Percentiles rank a stretch among this genome's conserved stretches.
Conservation (phyloP, 768 basidiomycete genomes). For the Pleurotus pulmonarius region DNA sequence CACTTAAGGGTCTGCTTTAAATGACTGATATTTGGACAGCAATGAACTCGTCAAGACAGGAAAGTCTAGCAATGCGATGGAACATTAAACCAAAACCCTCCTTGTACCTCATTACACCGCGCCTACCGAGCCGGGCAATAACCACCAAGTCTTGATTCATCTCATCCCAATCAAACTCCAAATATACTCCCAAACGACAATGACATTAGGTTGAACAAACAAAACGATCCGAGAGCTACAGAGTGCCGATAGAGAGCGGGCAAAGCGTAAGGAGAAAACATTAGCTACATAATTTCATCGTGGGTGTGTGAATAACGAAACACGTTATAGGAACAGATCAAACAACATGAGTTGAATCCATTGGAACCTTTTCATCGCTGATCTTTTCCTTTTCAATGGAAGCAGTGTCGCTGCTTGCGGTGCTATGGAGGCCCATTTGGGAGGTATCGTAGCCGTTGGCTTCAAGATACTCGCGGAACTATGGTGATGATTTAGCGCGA, state of each 20-base stretch:
- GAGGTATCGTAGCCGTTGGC: conserved; percentile 76
- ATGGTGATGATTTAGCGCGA: background rate
- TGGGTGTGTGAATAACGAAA: background rate
- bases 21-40: conserved; percentile 25
- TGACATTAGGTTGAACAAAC: background rate
- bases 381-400: background rate
- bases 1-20: background rate
- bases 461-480: conserved; percentile 84
- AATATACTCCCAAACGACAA: background rate
- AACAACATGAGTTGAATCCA: background rate
- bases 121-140: background rate
- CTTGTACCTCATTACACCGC: too few species aligned
- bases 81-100: conserved; percentile 34
- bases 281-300: conserved; percentile 4
- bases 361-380: background rate
- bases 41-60: conserved; percentile 64
- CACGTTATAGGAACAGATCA: background rate
- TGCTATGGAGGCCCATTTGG: conserved; percentile 54
- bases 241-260: background rate
- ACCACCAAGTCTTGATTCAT: background rate
- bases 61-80: conserved; percentile 43
- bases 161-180: background rate
- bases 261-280: background rate
- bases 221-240: background rate
- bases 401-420: background rate